A percentile compares a stretch with the other conserved stretches of the same genome.
Conservation (phyloP, 306 rosid species). For the Acacia melanoxylon region DNA sequence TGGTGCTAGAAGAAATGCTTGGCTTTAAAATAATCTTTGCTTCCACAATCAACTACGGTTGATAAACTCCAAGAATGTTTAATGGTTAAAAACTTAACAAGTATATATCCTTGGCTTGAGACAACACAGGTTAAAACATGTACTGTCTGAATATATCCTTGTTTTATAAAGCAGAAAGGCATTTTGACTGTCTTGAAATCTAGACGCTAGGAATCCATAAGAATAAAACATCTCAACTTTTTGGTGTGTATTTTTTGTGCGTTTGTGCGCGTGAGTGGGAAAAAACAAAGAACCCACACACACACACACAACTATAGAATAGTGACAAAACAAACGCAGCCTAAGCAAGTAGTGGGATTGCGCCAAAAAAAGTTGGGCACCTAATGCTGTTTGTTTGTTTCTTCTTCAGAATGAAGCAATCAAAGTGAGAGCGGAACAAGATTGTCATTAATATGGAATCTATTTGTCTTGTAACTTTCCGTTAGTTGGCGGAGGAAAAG, state of each 20-base stretch:
- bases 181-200: not conserved
- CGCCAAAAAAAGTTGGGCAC: not conserved
- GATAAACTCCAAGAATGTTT: not conserved
- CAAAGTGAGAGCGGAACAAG: not conserved
- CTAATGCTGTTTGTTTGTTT: not conserved
- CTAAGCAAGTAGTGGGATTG: not conserved
- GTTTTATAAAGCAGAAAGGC: not conserved
- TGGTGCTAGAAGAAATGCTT: not conserved
- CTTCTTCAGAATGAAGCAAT: not conserved
- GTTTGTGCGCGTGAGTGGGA: not conserved
- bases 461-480: not conserved
- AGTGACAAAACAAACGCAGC: not conserved
- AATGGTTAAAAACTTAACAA: not conserved
- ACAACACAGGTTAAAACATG: not conserved
- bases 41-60: not conserved
- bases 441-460: not conserved
- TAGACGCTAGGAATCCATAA: not conserved
- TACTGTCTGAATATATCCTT: not conserved
- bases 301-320: too few relatives aligned
- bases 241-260: not conserved
- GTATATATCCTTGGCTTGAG: not conserved
- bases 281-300: not conserved
- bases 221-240: not conserved
- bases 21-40: not conserved
- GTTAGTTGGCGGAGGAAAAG: not conserved